Evolutionary conservation across 495 filamentous ascomycete species (phyloP).

Genomic region (Penicillium angulare): DNA sequence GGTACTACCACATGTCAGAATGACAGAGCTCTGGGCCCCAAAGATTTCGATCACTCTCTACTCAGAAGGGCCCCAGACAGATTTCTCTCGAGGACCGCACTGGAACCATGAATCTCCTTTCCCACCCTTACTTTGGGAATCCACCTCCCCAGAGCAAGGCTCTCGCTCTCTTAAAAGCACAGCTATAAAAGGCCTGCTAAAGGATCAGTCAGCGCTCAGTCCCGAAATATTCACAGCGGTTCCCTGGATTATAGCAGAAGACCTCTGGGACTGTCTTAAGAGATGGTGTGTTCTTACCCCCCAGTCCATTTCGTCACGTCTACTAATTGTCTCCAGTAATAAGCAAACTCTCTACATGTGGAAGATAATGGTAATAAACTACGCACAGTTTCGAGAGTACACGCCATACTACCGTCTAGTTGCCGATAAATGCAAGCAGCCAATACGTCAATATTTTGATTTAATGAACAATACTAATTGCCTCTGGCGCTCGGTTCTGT

Average conservation of each 20-base stretch:
- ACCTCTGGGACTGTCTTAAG: conserved; percentile 40
- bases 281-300: conserved; percentile 19
- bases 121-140: background rate
- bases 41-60: background rate
- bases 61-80: background rate
- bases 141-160: background rate
- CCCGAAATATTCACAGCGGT: conserved; percentile 18
- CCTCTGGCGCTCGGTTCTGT: conserved; percentile 33
- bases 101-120: conserved; percentile 6
- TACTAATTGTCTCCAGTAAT: conserved; percentile 20
- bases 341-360: conserved; percentile 43
- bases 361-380: conserved; percentile 38
- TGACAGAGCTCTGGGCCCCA: no score
- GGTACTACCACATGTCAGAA: background rate
- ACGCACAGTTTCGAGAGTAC: conserved; percentile 29
- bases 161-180: background rate
- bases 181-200: background rate
- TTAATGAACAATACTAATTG: conserved; percentile 27
- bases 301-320: background rate
- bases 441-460: conserved; percentile 33
- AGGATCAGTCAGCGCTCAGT: background rate
- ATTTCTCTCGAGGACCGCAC: background rate
- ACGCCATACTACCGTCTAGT: conserved; percentile 23
- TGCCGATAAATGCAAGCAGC: conserved; percentile 19
- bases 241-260: conserved; percentile 36